These are phyloP conservation scores for Solanum virginianum DNA, from an alignment of 257 asterid species.

Conservation along the genomic window DNA sequence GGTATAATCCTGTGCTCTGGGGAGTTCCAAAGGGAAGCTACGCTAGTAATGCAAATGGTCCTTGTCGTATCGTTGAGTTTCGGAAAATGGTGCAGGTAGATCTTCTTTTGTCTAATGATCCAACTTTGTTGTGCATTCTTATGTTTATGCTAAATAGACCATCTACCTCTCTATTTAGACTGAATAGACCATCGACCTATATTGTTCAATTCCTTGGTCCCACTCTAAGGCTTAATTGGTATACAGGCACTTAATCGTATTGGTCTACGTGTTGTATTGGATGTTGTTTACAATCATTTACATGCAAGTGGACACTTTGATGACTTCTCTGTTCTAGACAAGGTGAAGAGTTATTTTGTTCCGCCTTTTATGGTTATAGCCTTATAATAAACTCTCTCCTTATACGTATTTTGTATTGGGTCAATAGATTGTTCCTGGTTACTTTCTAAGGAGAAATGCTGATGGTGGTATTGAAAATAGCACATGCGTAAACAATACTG, in stretches of 20 bases:
- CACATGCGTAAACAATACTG: constrained; percentile 87
- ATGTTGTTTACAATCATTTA: constrained; percentile 90
- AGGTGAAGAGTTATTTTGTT: constrained; percentile 35
- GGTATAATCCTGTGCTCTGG: constrained; percentile 93
- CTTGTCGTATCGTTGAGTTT: constrained; percentile 67
- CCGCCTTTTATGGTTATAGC: not conserved
- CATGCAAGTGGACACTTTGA: constrained; percentile 76
- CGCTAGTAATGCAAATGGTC: constrained; percentile 70
- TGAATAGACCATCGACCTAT: not conserved
- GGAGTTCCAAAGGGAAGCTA: constrained; percentile 98
- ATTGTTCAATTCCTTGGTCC: not conserved
- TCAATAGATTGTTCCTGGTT: constrained; percentile 96
- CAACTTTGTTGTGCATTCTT: not conserved
- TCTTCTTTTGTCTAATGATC: not conserved
- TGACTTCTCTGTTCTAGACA: constrained; percentile 68
- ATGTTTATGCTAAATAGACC: not conserved
- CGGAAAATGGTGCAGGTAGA: constrained; percentile 93
- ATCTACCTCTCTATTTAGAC: not conserved
- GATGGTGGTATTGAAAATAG: constrained; percentile 84
- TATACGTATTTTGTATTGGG: not conserved
- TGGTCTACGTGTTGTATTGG: constrained; percentile 81
- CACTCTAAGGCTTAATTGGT: not conserved
- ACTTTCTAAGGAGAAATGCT: constrained; percentile 75
- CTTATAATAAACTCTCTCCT: not conserved
- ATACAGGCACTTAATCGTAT: constrained; percentile 73